phyloP scores from a whole-genome alignment of 345 rosid genomes.

The Geranium rotundifolium region DNA sequence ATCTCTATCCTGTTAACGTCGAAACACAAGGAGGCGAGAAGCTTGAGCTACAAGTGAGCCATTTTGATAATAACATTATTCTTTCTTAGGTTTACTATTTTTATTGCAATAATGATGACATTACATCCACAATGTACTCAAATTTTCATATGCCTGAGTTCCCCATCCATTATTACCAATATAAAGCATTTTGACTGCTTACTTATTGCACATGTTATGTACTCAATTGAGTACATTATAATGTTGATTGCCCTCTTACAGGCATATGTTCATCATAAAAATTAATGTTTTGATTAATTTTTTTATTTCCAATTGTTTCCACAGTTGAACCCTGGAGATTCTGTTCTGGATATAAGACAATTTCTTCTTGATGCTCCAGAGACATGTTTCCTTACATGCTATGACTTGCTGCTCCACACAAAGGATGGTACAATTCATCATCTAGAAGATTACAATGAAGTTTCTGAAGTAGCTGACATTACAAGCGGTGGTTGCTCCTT shows the following conservation, averaged over 20 bases:
- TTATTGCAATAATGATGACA: background rate
- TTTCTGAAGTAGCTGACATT: slow-evolving; percentile 92
- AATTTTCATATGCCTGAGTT: background rate
- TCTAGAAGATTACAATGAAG: slow-evolving; percentile 88
- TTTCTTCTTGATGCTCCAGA: slow-evolving; percentile 98
- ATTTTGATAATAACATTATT: background rate
- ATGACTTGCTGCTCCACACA: slow-evolving; percentile 63
- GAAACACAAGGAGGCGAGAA: slow-evolving; percentile 74
- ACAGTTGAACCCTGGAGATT: slow-evolving; percentile 97
- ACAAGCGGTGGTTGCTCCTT: slow-evolving; percentile 74
- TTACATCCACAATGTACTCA: background rate
- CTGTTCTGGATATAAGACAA: slow-evolving; percentile 93
- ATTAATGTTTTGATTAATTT: slow-evolving; percentile 2
- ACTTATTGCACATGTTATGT: background rate
- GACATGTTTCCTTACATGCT: slow-evolving; percentile 88
- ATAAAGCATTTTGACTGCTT: background rate
- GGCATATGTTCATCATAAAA: background rate
- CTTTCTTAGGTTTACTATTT: too few species aligned
- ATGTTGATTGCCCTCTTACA: background rate
- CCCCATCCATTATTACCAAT: background rate
- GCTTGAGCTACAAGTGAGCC: slow-evolving; percentile 84
- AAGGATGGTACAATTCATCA: slow-evolving; percentile 78
- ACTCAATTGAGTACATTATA: background rate
- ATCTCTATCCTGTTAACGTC: slow-evolving; percentile 78
- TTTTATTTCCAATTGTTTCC: slow-evolving; percentile 5